Conservation (phyloP, 441 rosid species). For the Pelargonium myrrhifolium region DNA sequence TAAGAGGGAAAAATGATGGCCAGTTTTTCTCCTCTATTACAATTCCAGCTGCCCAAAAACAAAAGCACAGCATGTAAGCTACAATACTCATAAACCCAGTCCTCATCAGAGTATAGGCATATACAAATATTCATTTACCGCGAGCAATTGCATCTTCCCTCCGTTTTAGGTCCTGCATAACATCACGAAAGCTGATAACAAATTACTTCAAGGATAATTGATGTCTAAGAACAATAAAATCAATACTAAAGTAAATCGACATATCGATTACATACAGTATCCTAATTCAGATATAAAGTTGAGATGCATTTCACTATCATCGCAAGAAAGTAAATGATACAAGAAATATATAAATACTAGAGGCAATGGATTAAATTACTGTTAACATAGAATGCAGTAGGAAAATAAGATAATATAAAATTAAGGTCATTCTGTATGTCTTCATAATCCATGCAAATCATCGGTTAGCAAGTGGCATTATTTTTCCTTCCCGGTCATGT, state of each 20-base stretch:
- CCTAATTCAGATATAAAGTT: not conserved
- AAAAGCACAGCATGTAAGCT: not conserved
- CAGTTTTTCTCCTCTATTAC: constrained; percentile 91
- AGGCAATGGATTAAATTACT: not conserved
- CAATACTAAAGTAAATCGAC: not conserved
- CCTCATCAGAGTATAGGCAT: constrained; percentile 3
- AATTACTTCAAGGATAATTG: constrained; percentile 4
- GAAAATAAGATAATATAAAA: not conserved
- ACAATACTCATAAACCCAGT: not conserved
- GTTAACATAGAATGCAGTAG: not conserved
- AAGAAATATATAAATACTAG: not conserved
- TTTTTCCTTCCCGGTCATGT: not conserved
- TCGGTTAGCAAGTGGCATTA: not conserved
- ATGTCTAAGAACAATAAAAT: constrained; percentile 4
- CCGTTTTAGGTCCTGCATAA: constrained; percentile 66
- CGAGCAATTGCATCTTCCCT: constrained; percentile 80
- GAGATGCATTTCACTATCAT: not conserved
- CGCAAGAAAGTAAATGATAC: not conserved
- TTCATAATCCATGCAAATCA: not conserved
- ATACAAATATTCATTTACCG: constrained; percentile 29
- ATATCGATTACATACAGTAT: not conserved
- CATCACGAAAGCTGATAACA: constrained; percentile 16
- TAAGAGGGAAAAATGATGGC: constrained; percentile 86
- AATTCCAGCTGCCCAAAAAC: constrained; percentile 60
- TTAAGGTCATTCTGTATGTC: not conserved